These are phyloP conservation scores for Acanthamoeba culbertsoni DNA, from an alignment of 208 protist species.

Conservation along the genomic window DNA sequence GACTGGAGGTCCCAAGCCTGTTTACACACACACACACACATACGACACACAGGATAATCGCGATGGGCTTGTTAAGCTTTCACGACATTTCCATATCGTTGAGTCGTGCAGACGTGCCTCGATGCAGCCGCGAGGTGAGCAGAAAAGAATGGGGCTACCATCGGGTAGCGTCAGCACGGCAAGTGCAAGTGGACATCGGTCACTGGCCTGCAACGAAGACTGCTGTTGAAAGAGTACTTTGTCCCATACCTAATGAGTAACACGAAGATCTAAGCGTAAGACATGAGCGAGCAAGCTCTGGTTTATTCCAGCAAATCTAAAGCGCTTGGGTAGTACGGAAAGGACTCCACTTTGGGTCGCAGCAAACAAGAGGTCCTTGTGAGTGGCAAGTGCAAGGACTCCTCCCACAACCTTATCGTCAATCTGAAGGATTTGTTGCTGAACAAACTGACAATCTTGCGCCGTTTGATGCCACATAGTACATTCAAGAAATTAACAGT, in stretches of 20 bases:
- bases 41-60: neutral
- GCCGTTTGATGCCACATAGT: no score
- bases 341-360: neutral
- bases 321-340: neutral
- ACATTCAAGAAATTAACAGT: no score
- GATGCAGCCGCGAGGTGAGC: neutral
- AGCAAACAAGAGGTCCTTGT: neutral
- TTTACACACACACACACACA: neutral
- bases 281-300: neutral
- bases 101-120: neutral
- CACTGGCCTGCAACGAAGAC: neutral
- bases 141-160: neutral
- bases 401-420: neutral
- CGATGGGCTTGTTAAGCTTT: neutral
- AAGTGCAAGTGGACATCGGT: neutral
- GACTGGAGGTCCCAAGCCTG: constrained; percentile 22
- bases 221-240: neutral
- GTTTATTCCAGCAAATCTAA: neutral
- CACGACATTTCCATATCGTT: neutral
- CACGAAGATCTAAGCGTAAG: neutral
- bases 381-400: neutral
- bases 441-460: no score
- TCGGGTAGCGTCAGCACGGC: neutral
- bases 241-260: neutral
- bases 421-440: neutral